These are phyloP conservation scores for Isatis lusitanica DNA, from an alignment of 441 rosid genomes.

Conservation along the genomic window DNA sequence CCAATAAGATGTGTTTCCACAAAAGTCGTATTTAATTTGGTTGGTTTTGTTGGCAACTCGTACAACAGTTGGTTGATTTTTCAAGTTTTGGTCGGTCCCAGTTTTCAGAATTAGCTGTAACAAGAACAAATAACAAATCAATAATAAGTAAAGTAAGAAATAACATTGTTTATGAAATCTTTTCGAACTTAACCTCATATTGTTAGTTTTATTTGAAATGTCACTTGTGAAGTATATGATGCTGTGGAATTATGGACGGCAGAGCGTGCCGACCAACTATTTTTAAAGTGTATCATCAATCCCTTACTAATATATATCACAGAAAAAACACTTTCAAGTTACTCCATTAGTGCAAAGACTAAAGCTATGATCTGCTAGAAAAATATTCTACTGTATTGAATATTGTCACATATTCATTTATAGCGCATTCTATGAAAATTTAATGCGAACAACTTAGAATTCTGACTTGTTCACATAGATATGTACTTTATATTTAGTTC, in stretches of 20 bases:
- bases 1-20: not conserved
- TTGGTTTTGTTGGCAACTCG: constrained; percentile 25
- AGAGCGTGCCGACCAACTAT: constrained; percentile 23
- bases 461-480: not conserved
- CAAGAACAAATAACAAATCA: constrained; percentile 7
- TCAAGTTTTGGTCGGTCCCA: constrained; percentile 42
- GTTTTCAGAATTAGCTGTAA: constrained; percentile 31
- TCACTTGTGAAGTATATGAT: not conserved
- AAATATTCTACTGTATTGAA: not conserved
- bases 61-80: constrained; percentile 47
- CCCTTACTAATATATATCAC: not conserved
- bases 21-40: constrained; percentile 13
- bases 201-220: not conserved
- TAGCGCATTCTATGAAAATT: too few species aligned
- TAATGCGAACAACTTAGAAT: not conserved
- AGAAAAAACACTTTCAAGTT: not conserved
- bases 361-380: not conserved
- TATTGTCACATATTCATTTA: too few species aligned
- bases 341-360: not conserved
- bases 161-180: not conserved
- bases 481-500: not conserved
- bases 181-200: not conserved
- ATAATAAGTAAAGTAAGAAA: not conserved
- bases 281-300: not conserved
- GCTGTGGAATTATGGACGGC: constrained; percentile 10